A percentile compares a stretch with the other conserved stretches of the same genome.
phyloP scores from a whole-genome alignment of 2,329 filamentous ascomycete genomes.

The Bisporella sp. region DNA sequence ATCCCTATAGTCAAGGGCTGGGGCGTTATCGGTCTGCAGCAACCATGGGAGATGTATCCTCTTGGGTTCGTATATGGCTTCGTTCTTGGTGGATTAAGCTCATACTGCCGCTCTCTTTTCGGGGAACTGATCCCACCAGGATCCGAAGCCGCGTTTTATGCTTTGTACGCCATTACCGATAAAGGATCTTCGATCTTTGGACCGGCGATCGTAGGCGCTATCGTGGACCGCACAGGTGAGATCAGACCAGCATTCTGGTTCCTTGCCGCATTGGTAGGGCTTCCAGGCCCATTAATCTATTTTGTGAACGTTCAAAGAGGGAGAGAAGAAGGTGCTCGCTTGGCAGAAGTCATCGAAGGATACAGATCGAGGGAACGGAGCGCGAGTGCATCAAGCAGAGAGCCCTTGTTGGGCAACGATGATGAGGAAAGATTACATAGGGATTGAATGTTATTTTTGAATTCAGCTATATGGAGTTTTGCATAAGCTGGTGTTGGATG shows the following conservation, averaged over 20 bases:
- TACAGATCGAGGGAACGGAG: not conserved
- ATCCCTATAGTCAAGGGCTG: slow-evolving; percentile 69
- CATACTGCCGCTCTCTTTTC: slow-evolving; percentile 87
- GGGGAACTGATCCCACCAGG: slow-evolving; percentile 91
- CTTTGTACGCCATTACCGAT: slow-evolving; percentile 61
- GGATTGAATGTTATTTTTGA: not conserved
- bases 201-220: slow-evolving; percentile 84
- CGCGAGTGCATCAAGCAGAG: not conserved
- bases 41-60: slow-evolving; percentile 95
- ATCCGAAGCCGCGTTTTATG: slow-evolving; percentile 93
- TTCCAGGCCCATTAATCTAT: slow-evolving; percentile 79
- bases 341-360: slow-evolving; percentile 47
- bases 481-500: not conserved
- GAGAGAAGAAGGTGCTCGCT: slow-evolving; percentile 57
- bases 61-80: slow-evolving; percentile 87
- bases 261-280: slow-evolving; percentile 72
- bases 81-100: slow-evolving; percentile 85
- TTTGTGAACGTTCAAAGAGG: slow-evolving; percentile 79
- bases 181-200: slow-evolving; percentile 94
- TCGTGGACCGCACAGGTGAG: slow-evolving; percentile 77
- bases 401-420: not conserved
- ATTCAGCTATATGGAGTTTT: not conserved
- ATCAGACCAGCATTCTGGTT: slow-evolving; percentile 91
- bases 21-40: slow-evolving; percentile 79
- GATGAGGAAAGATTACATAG: not conserved